Evolutionary conservation across 768 basidiomycete species (phyloP).

Genomic region (Lactifluus volemus): DNA sequence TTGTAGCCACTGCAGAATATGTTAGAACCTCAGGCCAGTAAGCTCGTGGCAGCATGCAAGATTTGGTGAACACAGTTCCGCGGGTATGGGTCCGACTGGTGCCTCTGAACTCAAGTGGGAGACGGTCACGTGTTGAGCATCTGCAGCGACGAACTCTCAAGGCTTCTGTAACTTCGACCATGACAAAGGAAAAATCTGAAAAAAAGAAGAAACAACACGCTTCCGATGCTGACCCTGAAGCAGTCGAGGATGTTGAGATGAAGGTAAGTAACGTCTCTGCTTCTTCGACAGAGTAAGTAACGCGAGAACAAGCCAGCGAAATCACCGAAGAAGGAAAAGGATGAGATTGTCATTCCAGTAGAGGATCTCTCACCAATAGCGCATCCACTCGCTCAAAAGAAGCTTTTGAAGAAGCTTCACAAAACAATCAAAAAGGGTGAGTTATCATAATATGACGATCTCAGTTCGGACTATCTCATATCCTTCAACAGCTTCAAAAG

Average conservation of each 20-base stretch:
- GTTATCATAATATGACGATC: constrained; percentile 3
- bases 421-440: constrained; percentile 89
- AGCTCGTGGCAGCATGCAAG: neutral
- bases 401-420: constrained; percentile 89
- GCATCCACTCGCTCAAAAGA: constrained; percentile 86
- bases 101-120: neutral
- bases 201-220: constrained; percentile 55
- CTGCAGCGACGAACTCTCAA: neutral
- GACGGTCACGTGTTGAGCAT: neutral
- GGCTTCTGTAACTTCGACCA: constrained; percentile 2
- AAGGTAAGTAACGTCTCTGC: constrained; percentile 27
- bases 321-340: constrained; percentile 36
- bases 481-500: constrained; percentile 66
- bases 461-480: neutral
- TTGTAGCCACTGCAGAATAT: neutral
- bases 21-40: neutral
- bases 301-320: constrained; percentile 12
- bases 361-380: constrained; percentile 94
- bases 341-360: constrained; percentile 54
- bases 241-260: constrained; percentile 48
- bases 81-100: neutral
- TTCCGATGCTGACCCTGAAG: constrained; percentile 21
- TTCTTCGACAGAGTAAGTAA: constrained; percentile 5
- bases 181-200: constrained; percentile 71
- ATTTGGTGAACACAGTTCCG: neutral